phyloP scores from a whole-genome alignment of 495 filamentous ascomycete species.

The Alectoria sarmentosa region DNA sequence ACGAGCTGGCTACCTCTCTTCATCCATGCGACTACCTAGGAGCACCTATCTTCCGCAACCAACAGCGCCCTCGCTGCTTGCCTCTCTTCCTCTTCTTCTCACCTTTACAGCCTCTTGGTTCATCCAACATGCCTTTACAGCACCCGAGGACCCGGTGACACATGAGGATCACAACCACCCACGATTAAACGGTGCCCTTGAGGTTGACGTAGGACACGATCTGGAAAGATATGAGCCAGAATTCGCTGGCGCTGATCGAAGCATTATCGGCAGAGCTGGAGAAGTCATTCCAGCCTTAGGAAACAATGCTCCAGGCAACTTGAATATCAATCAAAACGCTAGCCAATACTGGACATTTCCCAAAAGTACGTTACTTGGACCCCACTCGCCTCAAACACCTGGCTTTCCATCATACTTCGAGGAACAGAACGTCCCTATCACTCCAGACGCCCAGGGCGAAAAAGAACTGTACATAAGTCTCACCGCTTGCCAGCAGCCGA shows the following conservation, averaged over 20 bases:
- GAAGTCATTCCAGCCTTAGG: slow-evolving; percentile 41
- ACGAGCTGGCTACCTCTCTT: slow-evolving; percentile 15
- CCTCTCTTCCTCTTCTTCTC: slow-evolving; percentile 46
- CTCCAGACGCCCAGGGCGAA: slow-evolving; percentile 1
- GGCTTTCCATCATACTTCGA: slow-evolving; percentile 37
- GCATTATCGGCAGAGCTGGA: slow-evolving; percentile 55
- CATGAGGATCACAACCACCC: slow-evolving; percentile 43
- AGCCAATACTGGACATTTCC: slow-evolving; percentile 52
- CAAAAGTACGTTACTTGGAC: slow-evolving; percentile 36
- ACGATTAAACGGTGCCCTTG: slow-evolving; percentile 30
- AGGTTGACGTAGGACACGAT: slow-evolving; percentile 14
- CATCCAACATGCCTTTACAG: slow-evolving; percentile 52
- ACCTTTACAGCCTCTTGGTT: slow-evolving; percentile 48
- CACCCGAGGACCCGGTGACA: slow-evolving; percentile 40
- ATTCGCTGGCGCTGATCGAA: slow-evolving; percentile 50
- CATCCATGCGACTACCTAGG: slow-evolving; percentile 49
- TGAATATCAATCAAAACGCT: slow-evolving; percentile 51
- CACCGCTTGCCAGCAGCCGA: slow-evolving; percentile 25
- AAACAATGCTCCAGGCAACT: slow-evolving; percentile 54
- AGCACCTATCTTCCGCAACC: slow-evolving; percentile 61
- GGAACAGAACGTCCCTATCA: neutral
- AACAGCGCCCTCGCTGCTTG: slow-evolving; percentile 55
- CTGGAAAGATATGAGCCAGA: slow-evolving; percentile 46
- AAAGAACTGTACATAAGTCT: slow-evolving; percentile 22
- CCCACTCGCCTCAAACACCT: slow-evolving; percentile 26